A percentile compares a stretch with the other conserved stretches of the same genome.
phyloP scores from a whole-genome alignment of 352 stramenopile genomes.

The Pythium phragmitis region DNA sequence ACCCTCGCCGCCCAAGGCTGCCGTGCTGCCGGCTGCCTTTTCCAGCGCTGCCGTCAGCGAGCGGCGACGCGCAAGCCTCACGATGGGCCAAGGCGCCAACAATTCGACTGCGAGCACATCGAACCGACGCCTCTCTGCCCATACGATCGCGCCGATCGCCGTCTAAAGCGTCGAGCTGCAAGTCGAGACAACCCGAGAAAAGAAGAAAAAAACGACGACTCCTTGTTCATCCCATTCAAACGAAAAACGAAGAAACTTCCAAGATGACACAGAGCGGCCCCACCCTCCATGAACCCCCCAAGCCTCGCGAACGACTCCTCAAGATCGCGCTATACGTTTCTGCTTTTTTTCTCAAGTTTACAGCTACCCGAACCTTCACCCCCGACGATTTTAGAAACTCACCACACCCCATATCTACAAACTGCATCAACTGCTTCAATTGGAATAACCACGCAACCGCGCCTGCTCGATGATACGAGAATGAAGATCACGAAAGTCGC shows the following conservation, averaged over 20 bases:
- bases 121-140: slow-evolving; percentile 12
- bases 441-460: slow-evolving; percentile 5
- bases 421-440: slow-evolving; percentile 15
- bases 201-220: not conserved
- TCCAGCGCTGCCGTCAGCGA: slow-evolving; percentile 17
- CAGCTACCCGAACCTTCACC: not conserved
- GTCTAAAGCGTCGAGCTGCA: slow-evolving; percentile 5
- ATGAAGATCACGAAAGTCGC: not conserved
- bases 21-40: slow-evolving; percentile 13
- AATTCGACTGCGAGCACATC: not conserved
- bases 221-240: not conserved
- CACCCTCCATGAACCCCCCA: not conserved
- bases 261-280: not conserved
- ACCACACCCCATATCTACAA: not conserved
- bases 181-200: not conserved
- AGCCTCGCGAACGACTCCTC: not conserved
- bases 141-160: slow-evolving; percentile 23
- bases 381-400: slow-evolving; percentile 15
- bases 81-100: not conserved
- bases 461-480: not conserved
- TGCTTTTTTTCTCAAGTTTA: not conserved
- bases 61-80: slow-evolving; percentile 23
- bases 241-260: slow-evolving; percentile 2
- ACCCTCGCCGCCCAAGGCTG: not conserved
- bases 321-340: not conserved